A percentile compares a stretch with the other conserved stretches of the same genome.
Evolutionary conservation across 2,329 filamentous ascomycete species (phyloP).

Genomic region (Huntiella bhutanensis): DNA sequence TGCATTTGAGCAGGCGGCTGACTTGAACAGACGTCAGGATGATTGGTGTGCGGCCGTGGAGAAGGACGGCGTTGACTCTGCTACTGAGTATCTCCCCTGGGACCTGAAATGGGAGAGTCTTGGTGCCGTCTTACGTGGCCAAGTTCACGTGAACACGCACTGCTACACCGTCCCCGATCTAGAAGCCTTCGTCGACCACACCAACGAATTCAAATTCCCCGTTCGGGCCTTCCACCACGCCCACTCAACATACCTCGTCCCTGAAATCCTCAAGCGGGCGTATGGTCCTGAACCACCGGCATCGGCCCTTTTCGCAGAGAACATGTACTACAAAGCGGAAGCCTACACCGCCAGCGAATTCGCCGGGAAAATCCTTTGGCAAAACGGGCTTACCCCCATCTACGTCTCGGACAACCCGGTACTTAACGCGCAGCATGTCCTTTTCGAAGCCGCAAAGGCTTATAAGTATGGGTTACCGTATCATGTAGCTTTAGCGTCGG

Average conservation of each 20-base stretch:
- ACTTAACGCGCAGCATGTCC: constrained; percentile 48
- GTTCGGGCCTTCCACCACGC: constrained; percentile 52
- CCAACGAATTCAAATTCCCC: constrained; percentile 51
- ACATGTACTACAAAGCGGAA: constrained; percentile 55
- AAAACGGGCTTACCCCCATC: constrained; percentile 43
- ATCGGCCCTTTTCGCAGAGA: constrained; percentile 49
- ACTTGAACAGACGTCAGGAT: constrained; percentile 39
- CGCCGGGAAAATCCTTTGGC: constrained; percentile 46
- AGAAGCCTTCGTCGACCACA: constrained; percentile 50
- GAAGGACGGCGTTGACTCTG: constrained; percentile 26
- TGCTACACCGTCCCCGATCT: constrained; percentile 53
- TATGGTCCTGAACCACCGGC: constrained; percentile 35
- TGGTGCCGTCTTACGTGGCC: constrained; percentile 42
- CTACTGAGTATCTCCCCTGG: constrained; percentile 40
- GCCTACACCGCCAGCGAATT: constrained; percentile 44
- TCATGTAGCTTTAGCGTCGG: constrained; percentile 36
- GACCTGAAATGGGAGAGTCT: constrained; percentile 45
- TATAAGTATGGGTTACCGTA: constrained; percentile 42
- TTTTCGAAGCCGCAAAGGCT: constrained; percentile 44
- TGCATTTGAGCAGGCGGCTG: constrained; percentile 43
- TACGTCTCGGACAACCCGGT: constrained; percentile 57
- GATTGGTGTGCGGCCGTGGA: constrained; percentile 47
- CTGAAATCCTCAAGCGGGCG: constrained; percentile 41
- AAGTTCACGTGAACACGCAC: constrained; percentile 51
- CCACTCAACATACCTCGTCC: constrained; percentile 45